These are phyloP conservation scores for Penicillium mononematosum DNA, from an alignment of 495 filamentous ascomycete species.

Conservation along the genomic window DNA sequence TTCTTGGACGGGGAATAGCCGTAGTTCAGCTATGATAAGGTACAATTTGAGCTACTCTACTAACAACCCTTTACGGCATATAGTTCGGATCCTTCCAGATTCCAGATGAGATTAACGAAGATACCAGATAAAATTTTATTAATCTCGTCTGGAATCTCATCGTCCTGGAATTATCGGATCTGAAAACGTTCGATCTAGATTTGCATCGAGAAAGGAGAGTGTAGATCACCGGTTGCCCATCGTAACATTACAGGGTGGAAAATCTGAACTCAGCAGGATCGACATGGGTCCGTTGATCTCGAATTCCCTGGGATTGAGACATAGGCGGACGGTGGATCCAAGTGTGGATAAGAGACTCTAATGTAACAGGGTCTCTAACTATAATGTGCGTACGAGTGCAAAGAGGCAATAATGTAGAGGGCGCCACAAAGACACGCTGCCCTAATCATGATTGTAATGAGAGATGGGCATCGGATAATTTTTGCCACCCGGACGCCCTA, in stretches of 20 bases:
- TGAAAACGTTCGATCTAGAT: neutral
- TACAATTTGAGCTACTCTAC: too few species aligned
- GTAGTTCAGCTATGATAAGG: too few species aligned
- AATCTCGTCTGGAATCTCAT: too few species aligned
- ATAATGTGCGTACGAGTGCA: too few species aligned
- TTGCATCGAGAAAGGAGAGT: constrained; percentile 2
- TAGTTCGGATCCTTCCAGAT: too few species aligned
- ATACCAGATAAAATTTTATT: too few species aligned
- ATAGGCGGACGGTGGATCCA: neutral
- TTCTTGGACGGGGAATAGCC: neutral
- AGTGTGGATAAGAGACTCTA: too few species aligned
- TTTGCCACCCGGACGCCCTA: neutral
- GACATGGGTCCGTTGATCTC: neutral
- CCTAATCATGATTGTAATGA: neutral
- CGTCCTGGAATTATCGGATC: too few species aligned
- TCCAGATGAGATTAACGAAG: too few species aligned
- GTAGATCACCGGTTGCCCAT: constrained; percentile 10
- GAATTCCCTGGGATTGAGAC: constrained; percentile 1
- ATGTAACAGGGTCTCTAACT: neutral
- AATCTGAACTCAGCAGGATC: constrained; percentile 1
- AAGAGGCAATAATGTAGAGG: neutral
- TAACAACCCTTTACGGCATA: too few species aligned
- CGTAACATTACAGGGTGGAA: constrained; percentile 3
- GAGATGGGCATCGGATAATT: neutral
- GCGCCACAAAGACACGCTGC: neutral